These are phyloP conservation scores for Quercus dentata DNA, from an alignment of 306 rosid species.

Conservation along the genomic window DNA sequence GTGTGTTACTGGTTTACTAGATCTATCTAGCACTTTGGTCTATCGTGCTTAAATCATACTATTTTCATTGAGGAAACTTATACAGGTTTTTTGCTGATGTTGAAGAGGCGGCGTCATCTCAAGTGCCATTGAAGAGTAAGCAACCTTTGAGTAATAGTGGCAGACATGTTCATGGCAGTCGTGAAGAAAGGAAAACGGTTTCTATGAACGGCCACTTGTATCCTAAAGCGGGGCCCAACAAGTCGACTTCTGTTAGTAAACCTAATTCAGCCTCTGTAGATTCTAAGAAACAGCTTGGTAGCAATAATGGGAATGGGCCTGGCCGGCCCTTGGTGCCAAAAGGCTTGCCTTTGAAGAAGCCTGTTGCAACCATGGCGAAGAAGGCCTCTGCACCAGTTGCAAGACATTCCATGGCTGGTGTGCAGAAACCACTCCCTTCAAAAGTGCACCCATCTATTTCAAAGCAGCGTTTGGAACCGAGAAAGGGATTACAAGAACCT, in stretches of 20 bases:
- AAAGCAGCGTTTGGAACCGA: conserved; percentile 46
- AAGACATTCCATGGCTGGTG: conserved; percentile 35
- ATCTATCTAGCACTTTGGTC: conserved; percentile 5
- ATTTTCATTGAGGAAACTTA: conserved; percentile 51
- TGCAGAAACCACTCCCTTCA: conserved; percentile 41
- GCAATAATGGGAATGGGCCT: conserved; percentile 51
- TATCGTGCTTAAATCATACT: conserved; percentile 33
- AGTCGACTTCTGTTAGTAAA: conserved; percentile 45
- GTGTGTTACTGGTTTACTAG: conserved; percentile 41
- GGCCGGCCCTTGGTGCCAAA: conserved; percentile 61
- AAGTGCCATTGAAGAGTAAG: conserved; percentile 43
- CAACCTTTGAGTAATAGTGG: conserved; percentile 40
- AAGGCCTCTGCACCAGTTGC: conserved; percentile 38
- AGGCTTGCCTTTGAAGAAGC: conserved; percentile 44
- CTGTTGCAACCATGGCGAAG: conserved; percentile 40
- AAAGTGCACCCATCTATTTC: conserved; percentile 36
- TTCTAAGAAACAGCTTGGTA: conserved; percentile 63
- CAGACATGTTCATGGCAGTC: conserved; percentile 30
- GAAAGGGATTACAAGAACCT: conserved; percentile 44
- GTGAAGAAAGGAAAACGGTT: conserved; percentile 40
- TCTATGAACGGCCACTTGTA: conserved; percentile 41
- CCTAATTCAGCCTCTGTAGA: conserved; percentile 33
- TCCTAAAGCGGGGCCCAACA: conserved; percentile 45
- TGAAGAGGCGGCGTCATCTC: conserved; percentile 61
- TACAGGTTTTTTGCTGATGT: conserved; percentile 58